Base-by-base conservation (phyloP, 371 early-diverging fungal genomes). In the Mucor circinelloides region DNA sequence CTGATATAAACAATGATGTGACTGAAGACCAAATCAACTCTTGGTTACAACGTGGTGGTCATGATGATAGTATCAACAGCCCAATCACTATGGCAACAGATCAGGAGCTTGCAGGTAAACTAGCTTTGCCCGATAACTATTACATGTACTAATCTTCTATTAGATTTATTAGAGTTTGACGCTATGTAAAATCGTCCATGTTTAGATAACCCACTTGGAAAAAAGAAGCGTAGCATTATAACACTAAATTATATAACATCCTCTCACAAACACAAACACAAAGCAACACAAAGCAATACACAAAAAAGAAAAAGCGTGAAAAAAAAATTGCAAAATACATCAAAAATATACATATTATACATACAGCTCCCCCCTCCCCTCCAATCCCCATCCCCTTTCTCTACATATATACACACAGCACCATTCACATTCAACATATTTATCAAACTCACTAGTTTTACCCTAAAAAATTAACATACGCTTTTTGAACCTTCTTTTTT, bases 1-100 rank as follows among this genome's bases (percentile, higher is more conserved):
- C 21, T 50, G 25, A 50, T 12, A 50, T 50, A 50, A 65, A 54
- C 19, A n/a, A n/a, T 65, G 69, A 72, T 40, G 69, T 68, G 17
- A 72, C 73, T 25, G 73, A 72, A 55, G 73, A 72, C 23, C 73
- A 72, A 38, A 72, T 72, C 32, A 63, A 72, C 48, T 72, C 66
- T 31, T 72, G 73, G 73, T 55, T 72, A 63, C 73, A 72, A 30
- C 69, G 69, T 36, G 73, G 73, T 7, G 73, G 73, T 7, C 40
- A 58, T 58, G 46, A 61, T 17, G 58, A 62, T 52, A 61, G 64
- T 19, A 60, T 59, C 3, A 59, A 66, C 36, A 68, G 61, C 19
- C 66, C 66, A 23, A 66, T 71, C 23, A 66, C 69, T 12, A 63
- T 72, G 69, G 73, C 73, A 25, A 72, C 73, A n/a, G 73, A 72